Percentiles rank a stretch among this genome's conserved stretches.
phyloP scores from a whole-genome alignment of 1,284 basidiomycete species.

The Marasmius fiardii region DNA sequence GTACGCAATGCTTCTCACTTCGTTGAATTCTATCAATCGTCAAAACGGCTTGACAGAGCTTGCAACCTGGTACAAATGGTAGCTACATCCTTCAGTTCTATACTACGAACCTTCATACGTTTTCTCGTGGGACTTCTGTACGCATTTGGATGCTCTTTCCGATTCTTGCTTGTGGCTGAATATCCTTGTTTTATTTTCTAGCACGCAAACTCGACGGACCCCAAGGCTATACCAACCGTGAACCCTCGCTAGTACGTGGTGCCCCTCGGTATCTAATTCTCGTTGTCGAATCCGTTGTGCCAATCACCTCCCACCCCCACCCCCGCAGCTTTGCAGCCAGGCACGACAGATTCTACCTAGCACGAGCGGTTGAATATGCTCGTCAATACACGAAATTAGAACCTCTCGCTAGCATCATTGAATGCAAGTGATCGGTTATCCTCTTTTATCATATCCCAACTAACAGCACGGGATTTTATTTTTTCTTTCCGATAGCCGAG shows the following conservation, averaged over 20 bases:
- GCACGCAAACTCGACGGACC: constrained; percentile 4
- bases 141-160: neutral
- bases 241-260: constrained; percentile 1
- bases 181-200: neutral
- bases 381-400: constrained; percentile 2
- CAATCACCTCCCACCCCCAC: neutral
- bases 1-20: neutral
- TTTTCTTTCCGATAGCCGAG: neutral
- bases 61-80: neutral
- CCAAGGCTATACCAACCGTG: neutral
- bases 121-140: constrained; percentile 1
- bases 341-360: constrained; percentile 4
- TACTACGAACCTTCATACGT: constrained; percentile 1
- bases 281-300: too few relatives aligned
- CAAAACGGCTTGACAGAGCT: neutral
- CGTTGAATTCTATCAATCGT: too few relatives aligned
- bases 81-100: neutral
- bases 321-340: neutral
- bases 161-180: neutral
- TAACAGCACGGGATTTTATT: too few relatives aligned
- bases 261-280: too few relatives aligned
- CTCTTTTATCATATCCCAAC: too few relatives aligned
- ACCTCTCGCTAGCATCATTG: constrained; percentile 4
- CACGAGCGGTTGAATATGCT: neutral
- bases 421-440: too few relatives aligned